Evolutionary conservation across 2,329 filamentous ascomycete species (phyloP).

Genomic region (Pseudogymnoascus sp.): DNA sequence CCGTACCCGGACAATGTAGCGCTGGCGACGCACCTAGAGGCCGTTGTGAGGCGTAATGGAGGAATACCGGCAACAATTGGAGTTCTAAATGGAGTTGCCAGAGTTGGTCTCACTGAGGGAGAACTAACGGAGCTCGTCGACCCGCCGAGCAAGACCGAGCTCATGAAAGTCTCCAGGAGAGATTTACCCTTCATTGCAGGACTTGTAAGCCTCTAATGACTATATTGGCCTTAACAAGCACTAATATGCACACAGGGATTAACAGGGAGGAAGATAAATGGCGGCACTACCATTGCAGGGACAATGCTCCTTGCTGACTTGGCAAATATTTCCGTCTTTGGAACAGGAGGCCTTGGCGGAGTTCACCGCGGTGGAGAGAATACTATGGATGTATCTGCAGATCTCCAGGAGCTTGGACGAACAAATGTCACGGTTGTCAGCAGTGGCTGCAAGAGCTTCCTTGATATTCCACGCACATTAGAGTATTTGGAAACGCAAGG

Average conservation of each 20-base stretch:
- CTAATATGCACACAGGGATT: constrained; percentile 42
- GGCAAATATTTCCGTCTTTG: constrained; percentile 87
- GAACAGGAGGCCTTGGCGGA: constrained; percentile 87
- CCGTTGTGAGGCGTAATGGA: constrained; percentile 71
- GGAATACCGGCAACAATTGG: constrained; percentile 87
- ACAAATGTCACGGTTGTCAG: constrained; percentile 83
- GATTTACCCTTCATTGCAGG: constrained; percentile 79
- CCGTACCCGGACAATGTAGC: constrained; percentile 66
- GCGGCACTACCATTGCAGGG: constrained; percentile 86
- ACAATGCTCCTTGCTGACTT: constrained; percentile 85
- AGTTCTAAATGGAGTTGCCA: constrained; percentile 73
- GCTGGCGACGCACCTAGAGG: constrained; percentile 69
- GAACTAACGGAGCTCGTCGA: constrained; percentile 66
- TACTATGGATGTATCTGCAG: constrained; percentile 89
- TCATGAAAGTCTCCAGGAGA: constrained; percentile 77
- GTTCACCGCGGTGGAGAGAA: constrained; percentile 84
- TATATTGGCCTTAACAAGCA: constrained; percentile 9
- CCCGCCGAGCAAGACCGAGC: constrained; percentile 57
- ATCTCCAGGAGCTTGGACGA: constrained; percentile 85
- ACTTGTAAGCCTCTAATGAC: constrained; percentile 45
- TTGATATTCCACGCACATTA: constrained; percentile 83
- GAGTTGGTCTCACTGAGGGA: constrained; percentile 65
- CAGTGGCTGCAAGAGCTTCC: constrained; percentile 90
- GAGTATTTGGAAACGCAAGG: constrained; percentile 69
- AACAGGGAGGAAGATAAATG: constrained; percentile 63